Evolutionary conservation across 2,329 filamentous ascomycete species (phyloP), one percentile per base, ranked within the genome.

Genomic region (Alternaria gaisen): DNA sequence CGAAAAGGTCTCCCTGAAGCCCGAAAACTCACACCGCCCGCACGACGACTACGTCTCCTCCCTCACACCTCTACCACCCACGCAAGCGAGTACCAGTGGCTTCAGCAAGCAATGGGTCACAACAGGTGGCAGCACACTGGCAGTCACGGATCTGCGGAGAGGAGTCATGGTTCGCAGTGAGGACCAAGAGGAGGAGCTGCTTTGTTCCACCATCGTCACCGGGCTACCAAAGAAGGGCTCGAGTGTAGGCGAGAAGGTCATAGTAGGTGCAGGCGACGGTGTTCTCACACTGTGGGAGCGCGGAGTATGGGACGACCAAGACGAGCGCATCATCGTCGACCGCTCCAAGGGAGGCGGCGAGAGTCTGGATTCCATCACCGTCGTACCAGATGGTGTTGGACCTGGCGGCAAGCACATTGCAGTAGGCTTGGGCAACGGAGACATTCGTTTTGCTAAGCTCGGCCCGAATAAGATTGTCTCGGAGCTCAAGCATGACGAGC

Each of bases 101-200:
- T 94, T 92, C 77, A 89, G 92, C 71, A 97, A 97, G 80, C 94
- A 98, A 80, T 99, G 93, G 91, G 87, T 97, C 53, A 95, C 91
- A 38, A 97, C 94, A 0, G 95, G 95, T 34, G 94, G 93, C 44
- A 94, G 92, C 2, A 98, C 94, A 0, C 82, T 99, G 20, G 92
- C 93, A 1, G 90, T 97, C 38, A 97, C 93, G 0, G 95, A 99
- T 76, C 83, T 97, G 44, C 88, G 94, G 24, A 86, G 92, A 48
- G 94, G 94, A 14, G 92, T 97, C 6, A 82, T 98, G 43, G 90
- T 94, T 3, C 90, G 90, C 61, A 97, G 93, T 68, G 95, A 97
- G 74, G 93, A 98, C 72, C 95, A 98, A 76, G 95, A 96, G 71
- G 94, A 97, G 67, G 93, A 98, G 79, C 82, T 98, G 60, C 84